Evolutionary conservation across 1,139 yeast genomes (phyloP).

Genomic region (Suhomyces wounanorum): DNA sequence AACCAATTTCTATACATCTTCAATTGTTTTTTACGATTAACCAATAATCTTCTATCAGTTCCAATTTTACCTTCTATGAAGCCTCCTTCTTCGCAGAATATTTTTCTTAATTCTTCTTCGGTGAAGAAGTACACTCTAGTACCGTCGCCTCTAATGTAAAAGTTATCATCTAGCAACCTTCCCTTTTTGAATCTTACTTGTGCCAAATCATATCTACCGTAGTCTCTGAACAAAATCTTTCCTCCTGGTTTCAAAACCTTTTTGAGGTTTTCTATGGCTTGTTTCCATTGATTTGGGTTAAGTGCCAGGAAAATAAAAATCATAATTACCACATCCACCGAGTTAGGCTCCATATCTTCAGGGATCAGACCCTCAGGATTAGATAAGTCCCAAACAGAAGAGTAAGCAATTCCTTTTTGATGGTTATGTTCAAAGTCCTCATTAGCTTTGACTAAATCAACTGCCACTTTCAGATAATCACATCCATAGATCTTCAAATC

Average conservation of each 20-base stretch:
- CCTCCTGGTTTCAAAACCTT: slow-evolving; percentile 92
- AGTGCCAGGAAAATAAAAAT: slow-evolving; percentile 92
- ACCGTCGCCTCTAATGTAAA: slow-evolving; percentile 96
- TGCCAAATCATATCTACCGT: slow-evolving; percentile 94
- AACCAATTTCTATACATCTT: slow-evolving; percentile 98
- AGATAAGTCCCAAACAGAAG: slow-evolving; percentile 96
- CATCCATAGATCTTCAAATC: slow-evolving; percentile 76
- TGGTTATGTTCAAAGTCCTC: slow-evolving; percentile 53
- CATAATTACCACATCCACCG: slow-evolving; percentile 90
- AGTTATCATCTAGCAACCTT: slow-evolving; percentile 84
- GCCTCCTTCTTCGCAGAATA: slow-evolving; percentile 61
- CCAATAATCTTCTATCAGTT: slow-evolving; percentile 86
- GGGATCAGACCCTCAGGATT: slow-evolving; percentile 75
- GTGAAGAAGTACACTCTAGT: slow-evolving; percentile 96
- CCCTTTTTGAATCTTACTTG: slow-evolving; percentile 92
- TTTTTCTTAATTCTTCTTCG: slow-evolving; percentile 80
- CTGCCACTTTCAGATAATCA: slow-evolving; percentile 89
- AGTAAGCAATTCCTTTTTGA: slow-evolving; percentile 63
- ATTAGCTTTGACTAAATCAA: slow-evolving; percentile 72
- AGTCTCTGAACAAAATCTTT: slow-evolving; percentile 83
- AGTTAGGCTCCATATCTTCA: slow-evolving; percentile 75
- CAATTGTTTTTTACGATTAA: slow-evolving; percentile 85
- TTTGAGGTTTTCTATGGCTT: slow-evolving; percentile 69
- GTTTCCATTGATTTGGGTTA: slow-evolving; percentile 88
- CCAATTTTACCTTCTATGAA: slow-evolving; percentile 77